Percentiles rank a stretch among this genome's conserved stretches.
Evolutionary conservation across 768 basidiomycete genomes (phyloP).

Genomic region (Xerocomellus intermedius): DNA sequence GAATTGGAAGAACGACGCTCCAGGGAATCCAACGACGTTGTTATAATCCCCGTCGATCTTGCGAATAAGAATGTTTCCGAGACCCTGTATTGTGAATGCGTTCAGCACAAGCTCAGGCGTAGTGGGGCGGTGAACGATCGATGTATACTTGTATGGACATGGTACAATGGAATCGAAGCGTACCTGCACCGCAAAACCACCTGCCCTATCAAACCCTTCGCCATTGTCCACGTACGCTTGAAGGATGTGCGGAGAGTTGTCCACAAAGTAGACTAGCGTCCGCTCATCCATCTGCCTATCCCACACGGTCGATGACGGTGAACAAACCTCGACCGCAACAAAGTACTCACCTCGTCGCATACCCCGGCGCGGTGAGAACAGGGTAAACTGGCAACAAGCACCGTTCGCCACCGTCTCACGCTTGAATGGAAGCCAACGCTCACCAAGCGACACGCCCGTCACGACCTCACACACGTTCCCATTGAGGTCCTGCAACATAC

Average conservation of each 20-base stretch:
- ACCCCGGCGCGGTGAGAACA: constrained; percentile 72
- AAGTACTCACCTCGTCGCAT: constrained; percentile 56
- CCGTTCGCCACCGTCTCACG: background rate
- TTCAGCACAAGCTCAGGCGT: background rate
- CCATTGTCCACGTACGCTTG: constrained; percentile 81
- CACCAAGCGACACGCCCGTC: constrained; percentile 84
- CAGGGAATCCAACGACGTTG: constrained; percentile 93
- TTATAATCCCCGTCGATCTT: constrained; percentile 88
- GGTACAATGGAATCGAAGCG: background rate
- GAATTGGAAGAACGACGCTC: constrained; percentile 76
- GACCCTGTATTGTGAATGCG: constrained; percentile 47
- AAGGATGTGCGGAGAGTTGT: constrained; percentile 56
- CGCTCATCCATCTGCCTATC: constrained; percentile 79
- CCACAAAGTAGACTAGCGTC: constrained; percentile 72
- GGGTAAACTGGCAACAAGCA: constrained; percentile 56
- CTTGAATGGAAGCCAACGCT: constrained; percentile 17
- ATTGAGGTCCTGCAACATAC: constrained; percentile 86
- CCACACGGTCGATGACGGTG: no score
- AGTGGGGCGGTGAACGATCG: background rate
- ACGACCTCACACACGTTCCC: constrained; percentile 89
- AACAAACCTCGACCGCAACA: background rate
- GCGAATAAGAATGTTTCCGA: constrained; percentile 77
- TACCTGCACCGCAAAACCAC: constrained; percentile 94
- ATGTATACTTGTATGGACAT: no score
- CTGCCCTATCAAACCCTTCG: constrained; percentile 86